Base-by-base conservation (phyloP, 495 filamentous ascomycete species). In the Penicillium coffeae region DNA sequence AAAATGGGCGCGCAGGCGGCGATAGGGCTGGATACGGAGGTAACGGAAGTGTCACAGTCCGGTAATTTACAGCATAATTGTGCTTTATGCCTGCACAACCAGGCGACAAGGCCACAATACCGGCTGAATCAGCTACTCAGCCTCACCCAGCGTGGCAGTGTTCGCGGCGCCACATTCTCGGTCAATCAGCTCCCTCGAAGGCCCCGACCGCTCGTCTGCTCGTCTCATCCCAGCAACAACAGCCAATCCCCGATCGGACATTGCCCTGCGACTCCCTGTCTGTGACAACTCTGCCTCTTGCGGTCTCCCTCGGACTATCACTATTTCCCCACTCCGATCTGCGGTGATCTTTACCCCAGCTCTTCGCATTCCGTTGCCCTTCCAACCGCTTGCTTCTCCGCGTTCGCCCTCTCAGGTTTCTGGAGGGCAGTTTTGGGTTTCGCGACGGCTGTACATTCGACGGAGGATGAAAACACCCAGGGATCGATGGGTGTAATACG, bases 401-500 rank as follows among this genome's bases (percentile, higher is more conserved):
- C 52, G 32, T 39, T 53, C 50, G 63, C 66, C 66, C 62, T 70
- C 63, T 58, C 45, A 53, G 48, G 50, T 42, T 34, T 54, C 58
- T 60, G 59, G 64, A 68, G 64, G 60, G 69, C 61, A 53, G 51
- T 35, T 44, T 40, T 51, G 52, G 49, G 59, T 50, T 54, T 63
- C 57, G 62, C 59, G 53, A 72, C 69, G 54, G 60, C 55, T 49
- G 56, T 45, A 58, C 67, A 65, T 42, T 59, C 47, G 56, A 51
- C 47, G 60, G 69, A 75, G 67, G 65, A 75, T 74, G 71, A 73
- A 57, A 66, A 57, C 52, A 56, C 22, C 50, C 42, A 63, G 61
- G 56, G 49, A 60, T 40, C 62, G 63, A 97, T 97, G 92, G 92
- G 91, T 61, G 87, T 96, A 64, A 95, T 96, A 70, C 85, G 90